Evolutionary conservation across 495 filamentous ascomycete genomes (phyloP).

Genomic region (Gamarada debralockiae): DNA sequence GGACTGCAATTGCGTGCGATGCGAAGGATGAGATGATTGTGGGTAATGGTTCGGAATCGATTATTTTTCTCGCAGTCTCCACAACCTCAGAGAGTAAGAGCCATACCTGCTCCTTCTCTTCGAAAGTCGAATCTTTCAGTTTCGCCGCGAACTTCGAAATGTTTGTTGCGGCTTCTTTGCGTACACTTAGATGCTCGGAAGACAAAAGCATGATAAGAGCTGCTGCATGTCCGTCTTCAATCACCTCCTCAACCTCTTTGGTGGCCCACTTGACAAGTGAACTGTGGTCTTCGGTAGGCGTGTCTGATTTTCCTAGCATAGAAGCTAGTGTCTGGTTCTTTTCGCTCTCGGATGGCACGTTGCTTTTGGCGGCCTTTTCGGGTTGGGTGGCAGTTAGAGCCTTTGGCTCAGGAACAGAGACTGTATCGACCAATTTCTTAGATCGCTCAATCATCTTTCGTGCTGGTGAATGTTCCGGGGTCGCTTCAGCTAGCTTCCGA

Average conservation of each 20-base stretch:
- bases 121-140: conserved; percentile 65
- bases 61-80: conserved; percentile 58
- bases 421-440: conserved; percentile 15
- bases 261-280: conserved; percentile 63
- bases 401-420: conserved; percentile 6
- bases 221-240: conserved; percentile 66
- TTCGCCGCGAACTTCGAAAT: conserved; percentile 61
- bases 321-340: not conserved
- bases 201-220: conserved; percentile 71
- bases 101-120: conserved; percentile 71
- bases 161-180: conserved; percentile 69
- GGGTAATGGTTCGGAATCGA: conserved; percentile 58
- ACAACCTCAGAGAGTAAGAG: conserved; percentile 73
- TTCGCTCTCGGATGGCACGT: conserved; percentile 3
- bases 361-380: not conserved
- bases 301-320: not conserved
- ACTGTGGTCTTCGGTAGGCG: conserved; percentile 48
- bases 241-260: conserved; percentile 67
- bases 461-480: not conserved
- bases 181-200: conserved; percentile 67
- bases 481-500: conserved; percentile 23
- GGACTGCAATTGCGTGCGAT: conserved; percentile 59
- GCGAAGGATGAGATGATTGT: conserved; percentile 73
- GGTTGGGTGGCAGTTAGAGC: too few species aligned
- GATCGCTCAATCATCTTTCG: conserved; percentile 15